Evolutionary conservation across 192 early-diverging fungal species (phyloP).

Genomic region (Paraglomus occultum): DNA sequence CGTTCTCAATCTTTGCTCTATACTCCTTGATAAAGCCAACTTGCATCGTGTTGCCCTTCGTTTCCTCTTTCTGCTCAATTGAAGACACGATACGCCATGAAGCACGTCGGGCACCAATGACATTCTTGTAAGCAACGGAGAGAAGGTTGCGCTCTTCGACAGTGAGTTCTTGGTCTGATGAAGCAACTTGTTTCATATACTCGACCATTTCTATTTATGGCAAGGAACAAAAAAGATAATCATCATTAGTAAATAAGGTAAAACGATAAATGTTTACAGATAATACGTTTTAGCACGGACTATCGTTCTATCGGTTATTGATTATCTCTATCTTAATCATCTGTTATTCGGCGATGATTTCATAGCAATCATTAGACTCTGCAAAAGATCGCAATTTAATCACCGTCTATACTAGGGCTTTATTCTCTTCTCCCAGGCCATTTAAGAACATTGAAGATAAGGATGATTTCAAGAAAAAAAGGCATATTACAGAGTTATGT

Average conservation of each 20-base stretch:
- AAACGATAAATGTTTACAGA: not conserved
- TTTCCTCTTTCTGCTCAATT: conserved; percentile 99
- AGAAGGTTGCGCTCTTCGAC: conserved; percentile 99
- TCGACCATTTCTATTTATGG: conserved; percentile 69
- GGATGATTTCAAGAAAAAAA: not conserved
- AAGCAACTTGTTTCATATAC: conserved; percentile 71
- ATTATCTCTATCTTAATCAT: not conserved
- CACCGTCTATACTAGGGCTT: not conserved
- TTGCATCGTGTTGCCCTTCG: conserved; percentile 86
- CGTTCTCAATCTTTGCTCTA: conserved; percentile 91
- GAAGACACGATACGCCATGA: conserved; percentile 99
- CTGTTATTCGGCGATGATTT: not conserved
- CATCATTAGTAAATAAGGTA: not conserved
- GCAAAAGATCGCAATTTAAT: not conserved
- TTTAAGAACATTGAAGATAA: not conserved
- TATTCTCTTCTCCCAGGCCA: no score
- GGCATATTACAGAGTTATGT: not conserved
- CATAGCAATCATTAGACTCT: no score
- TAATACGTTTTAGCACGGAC: not conserved
- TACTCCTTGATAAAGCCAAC: conserved; percentile 93
- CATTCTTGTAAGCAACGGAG: conserved; percentile 99
- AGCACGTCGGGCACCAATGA: conserved; percentile 98
- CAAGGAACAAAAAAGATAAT: not conserved
- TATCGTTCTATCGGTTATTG: not conserved
- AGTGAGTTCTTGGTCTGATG: conserved; percentile 72